A percentile compares a stretch with the other conserved stretches of the same genome.
Conservation (phyloP, 257 asterid species). For the Capsicum rhomboideum region DNA sequence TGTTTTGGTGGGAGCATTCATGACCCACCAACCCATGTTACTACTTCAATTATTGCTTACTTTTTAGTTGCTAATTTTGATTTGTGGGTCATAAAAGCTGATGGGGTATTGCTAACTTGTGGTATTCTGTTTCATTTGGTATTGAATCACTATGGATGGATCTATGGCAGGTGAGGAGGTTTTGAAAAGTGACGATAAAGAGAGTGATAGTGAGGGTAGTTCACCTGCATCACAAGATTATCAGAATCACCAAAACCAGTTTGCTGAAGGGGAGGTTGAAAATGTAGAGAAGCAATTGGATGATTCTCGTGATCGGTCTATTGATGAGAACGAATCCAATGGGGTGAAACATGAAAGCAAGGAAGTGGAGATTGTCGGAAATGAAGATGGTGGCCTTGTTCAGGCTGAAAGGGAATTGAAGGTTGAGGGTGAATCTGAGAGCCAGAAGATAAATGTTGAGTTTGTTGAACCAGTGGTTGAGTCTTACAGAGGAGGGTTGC, state of each 20-base stretch:
- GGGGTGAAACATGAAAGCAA: slow-evolving; percentile 1
- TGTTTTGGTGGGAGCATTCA: not conserved
- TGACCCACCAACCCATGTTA: slow-evolving; percentile 3
- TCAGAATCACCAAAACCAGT: slow-evolving; percentile 15
- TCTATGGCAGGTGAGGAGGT: slow-evolving; percentile 45
- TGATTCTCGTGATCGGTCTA: not conserved
- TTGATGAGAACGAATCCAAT: slow-evolving; percentile 3
- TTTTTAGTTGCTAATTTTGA: not conserved
- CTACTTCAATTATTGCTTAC: not conserved
- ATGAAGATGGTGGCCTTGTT: slow-evolving; percentile 7
- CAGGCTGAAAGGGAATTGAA: slow-evolving; percentile 22
- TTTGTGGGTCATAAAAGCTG: not conserved
- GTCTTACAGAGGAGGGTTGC: slow-evolving; percentile 24
- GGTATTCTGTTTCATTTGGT: not conserved
- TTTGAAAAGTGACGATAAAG: slow-evolving; percentile 27
- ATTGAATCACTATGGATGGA: slow-evolving; percentile 17
- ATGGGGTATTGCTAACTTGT: not conserved
- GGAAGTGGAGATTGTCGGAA: not conserved
- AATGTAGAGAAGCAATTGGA: slow-evolving; percentile 16
- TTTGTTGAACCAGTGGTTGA: slow-evolving; percentile 17
- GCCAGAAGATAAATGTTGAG: slow-evolving; percentile 12
- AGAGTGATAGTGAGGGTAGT: slow-evolving; percentile 30
- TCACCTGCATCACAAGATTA: slow-evolving; percentile 30
- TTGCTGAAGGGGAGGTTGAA: slow-evolving; percentile 27
- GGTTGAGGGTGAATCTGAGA: slow-evolving; percentile 16